Evolutionary conservation across 1,284 basidiomycete genomes (phyloP).

Genomic region (Ganoderma lingzhi): DNA sequence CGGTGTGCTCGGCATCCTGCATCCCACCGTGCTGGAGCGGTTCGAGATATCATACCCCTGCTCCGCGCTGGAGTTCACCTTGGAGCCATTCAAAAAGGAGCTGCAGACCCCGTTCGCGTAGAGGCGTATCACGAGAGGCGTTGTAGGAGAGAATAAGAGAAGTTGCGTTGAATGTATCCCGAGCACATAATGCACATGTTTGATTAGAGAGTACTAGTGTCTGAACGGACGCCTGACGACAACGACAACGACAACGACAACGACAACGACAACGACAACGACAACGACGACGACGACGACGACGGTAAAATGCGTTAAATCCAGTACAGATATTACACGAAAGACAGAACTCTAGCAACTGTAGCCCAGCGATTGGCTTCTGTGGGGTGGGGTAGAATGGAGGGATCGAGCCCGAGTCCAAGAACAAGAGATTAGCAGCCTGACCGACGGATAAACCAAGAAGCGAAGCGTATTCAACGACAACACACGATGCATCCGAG

Average conservation of each 20-base stretch:
- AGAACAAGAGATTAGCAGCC: slow-evolving; percentile 28
- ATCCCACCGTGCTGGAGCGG: slow-evolving; percentile 89
- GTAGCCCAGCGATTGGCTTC: slow-evolving; percentile 1
- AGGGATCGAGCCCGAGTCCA: slow-evolving; percentile 15
- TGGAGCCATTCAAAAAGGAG: slow-evolving; percentile 91
- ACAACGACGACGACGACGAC: not conserved
- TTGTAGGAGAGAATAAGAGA: slow-evolving; percentile 8
- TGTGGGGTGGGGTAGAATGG: slow-evolving; percentile 14
- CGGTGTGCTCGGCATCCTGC: slow-evolving; percentile 88
- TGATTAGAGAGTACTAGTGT: not conserved
- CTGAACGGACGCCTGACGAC: not conserved
- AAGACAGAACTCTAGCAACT: slow-evolving; percentile 9
- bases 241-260: not conserved
- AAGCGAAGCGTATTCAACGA: slow-evolving; percentile 22
- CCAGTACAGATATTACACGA: slow-evolving; percentile 8
- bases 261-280: not conserved
- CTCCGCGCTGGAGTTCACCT: slow-evolving; percentile 92
- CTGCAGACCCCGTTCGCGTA: slow-evolving; percentile 39
- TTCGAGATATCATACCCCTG: slow-evolving; percentile 97
- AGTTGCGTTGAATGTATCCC: slow-evolving; percentile 20
- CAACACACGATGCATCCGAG: not conserved
- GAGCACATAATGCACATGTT: not conserved
- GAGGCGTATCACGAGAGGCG: not conserved
- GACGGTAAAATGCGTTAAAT: slow-evolving; percentile 4
- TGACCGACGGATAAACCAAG: slow-evolving; percentile 4